Conservation (phyloP, 2,329 filamentous ascomycete species). For the Cadophora gregata region DNA sequence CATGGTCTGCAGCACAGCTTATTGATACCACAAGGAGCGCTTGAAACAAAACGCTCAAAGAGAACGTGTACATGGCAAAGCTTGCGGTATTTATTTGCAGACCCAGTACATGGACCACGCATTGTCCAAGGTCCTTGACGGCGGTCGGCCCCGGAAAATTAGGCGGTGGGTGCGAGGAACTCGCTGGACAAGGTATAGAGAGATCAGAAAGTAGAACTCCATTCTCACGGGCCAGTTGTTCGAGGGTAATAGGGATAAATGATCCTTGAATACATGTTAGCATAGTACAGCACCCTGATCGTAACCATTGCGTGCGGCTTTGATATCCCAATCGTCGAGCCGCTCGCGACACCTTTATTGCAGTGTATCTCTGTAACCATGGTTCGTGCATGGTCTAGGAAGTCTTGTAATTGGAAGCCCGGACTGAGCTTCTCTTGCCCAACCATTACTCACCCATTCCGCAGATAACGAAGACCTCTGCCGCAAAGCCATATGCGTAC, state of each 20-base stretch:
- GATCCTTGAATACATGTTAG: conserved; percentile 63
- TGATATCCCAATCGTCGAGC: not conserved
- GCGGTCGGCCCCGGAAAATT: conserved; percentile 34
- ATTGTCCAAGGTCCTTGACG: conserved; percentile 64
- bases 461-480: conserved; percentile 95
- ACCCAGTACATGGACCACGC: conserved; percentile 82
- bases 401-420: not conserved
- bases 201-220: conserved; percentile 84
- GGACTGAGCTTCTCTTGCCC: conserved; percentile 16
- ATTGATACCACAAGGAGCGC: conserved; percentile 93
- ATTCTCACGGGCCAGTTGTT: conserved; percentile 90
- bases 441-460: conserved; percentile 68
- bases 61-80: conserved; percentile 99
- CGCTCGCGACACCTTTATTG: not conserved
- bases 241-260: conserved; percentile 94
- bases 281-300: not conserved
- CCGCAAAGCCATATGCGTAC: conserved; percentile 96
- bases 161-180: conserved; percentile 35
- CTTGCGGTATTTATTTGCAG: conserved; percentile 92
- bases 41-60: conserved; percentile 86
- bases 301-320: not conserved
- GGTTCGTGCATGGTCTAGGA: not conserved
- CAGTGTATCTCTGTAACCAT: not conserved
- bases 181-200: conserved; percentile 70
- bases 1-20: conserved; percentile 94